phyloP scores from a whole-genome alignment of 2,329 filamentous ascomycete species.

The Saccharata proteae region DNA sequence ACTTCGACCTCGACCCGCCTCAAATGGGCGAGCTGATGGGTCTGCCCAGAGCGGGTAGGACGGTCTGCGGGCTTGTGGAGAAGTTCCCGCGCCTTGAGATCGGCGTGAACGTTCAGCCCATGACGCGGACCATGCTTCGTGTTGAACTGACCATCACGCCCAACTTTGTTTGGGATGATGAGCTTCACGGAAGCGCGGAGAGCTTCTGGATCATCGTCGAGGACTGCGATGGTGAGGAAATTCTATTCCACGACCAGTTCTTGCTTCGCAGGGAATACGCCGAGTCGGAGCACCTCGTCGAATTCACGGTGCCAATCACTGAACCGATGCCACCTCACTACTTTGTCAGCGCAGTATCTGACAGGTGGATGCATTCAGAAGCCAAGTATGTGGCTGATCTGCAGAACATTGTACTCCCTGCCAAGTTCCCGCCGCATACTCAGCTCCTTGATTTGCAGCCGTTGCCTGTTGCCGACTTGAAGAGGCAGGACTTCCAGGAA shows the following conservation, averaged over 20 bases:
- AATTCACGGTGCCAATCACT: constrained; percentile 91
- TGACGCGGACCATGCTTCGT: constrained; percentile 85
- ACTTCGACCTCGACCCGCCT: constrained; percentile 92
- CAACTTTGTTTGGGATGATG: constrained; percentile 91
- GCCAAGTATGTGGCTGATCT: constrained; percentile 89
- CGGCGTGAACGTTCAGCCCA: constrained; percentile 84
- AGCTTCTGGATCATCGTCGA: constrained; percentile 97
- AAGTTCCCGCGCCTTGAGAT: constrained; percentile 92
- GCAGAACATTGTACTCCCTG: constrained; percentile 84
- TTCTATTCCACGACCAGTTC: constrained; percentile 90
- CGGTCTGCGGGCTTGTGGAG: constrained; percentile 73
- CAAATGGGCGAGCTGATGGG: constrained; percentile 91
- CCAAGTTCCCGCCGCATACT: constrained; percentile 91
- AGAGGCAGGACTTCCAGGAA: constrained; percentile 67
- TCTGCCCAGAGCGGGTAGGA: constrained; percentile 74
- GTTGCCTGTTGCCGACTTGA: constrained; percentile 76
- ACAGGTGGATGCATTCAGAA: constrained; percentile 97
- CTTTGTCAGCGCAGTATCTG: constrained; percentile 88
- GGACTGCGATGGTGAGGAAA: constrained; percentile 93
- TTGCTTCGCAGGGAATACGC: constrained; percentile 84
- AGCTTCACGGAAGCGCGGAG: constrained; percentile 75
- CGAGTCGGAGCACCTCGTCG: constrained; percentile 75
- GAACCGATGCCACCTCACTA: constrained; percentile 99
- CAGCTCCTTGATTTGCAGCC: constrained; percentile 85
- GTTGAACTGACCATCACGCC: constrained; percentile 85